phyloP scores from a whole-genome alignment of 2,329 filamentous ascomycete species.

The Colletotrichum coccodes region DNA sequence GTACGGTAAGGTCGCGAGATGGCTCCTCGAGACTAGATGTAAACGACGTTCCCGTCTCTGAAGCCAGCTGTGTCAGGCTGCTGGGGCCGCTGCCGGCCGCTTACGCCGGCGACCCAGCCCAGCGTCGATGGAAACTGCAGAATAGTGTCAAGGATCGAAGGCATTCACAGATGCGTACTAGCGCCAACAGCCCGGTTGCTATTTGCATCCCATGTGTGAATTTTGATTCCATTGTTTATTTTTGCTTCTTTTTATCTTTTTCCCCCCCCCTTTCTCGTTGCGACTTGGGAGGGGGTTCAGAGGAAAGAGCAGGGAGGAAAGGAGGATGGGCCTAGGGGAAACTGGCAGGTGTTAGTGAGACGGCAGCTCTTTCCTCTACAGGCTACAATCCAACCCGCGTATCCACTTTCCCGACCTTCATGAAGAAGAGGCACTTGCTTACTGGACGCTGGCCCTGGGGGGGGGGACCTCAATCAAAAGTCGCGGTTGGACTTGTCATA shows the following conservation, averaged over 20 bases:
- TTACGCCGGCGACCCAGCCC: background rate
- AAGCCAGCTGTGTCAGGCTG: slow-evolving; percentile 25
- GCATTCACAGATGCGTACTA: background rate
- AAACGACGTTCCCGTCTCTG: background rate
- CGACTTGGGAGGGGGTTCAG: background rate
- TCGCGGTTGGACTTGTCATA: background rate
- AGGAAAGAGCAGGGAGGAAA: slow-evolving; percentile 21
- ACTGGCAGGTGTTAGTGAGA: slow-evolving; percentile 14
- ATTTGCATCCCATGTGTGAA: slow-evolving; percentile 10
- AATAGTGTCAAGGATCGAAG: background rate
- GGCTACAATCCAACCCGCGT: slow-evolving; percentile 16
- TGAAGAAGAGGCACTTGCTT: background rate
- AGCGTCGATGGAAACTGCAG: background rate
- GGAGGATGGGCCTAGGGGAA: slow-evolving; percentile 1
- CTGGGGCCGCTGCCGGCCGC: slow-evolving; percentile 15
- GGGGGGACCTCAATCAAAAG: background rate
- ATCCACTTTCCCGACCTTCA: slow-evolving; percentile 7
- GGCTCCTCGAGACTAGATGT: background rate
- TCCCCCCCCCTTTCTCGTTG: background rate
- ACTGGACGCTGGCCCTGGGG: background rate
- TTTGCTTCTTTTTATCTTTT: background rate
- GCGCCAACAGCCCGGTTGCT: background rate
- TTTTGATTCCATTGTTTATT: slow-evolving; percentile 25
- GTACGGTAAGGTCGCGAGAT: slow-evolving; percentile 1
- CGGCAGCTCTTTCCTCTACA: slow-evolving; percentile 19